A percentile compares a stretch with the other conserved stretches of the same genome.
These are phyloP conservation scores for Halenospora varia DNA, from an alignment of 495 filamentous ascomycete species.

Conservation along the genomic window DNA sequence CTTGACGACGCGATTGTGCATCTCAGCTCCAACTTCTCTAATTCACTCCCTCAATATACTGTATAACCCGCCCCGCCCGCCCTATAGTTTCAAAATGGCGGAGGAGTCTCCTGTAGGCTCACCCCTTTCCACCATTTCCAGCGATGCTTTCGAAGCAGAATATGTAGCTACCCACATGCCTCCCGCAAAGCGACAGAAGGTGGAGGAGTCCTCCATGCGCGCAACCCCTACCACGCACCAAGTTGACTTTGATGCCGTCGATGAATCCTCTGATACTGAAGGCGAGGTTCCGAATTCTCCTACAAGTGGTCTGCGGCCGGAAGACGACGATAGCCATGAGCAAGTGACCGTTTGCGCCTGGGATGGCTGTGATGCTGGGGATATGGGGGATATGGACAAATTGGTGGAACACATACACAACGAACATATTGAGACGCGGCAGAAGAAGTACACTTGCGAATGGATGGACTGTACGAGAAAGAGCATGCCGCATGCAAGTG, in stretches of 20 bases:
- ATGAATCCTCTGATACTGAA: conserved; percentile 83
- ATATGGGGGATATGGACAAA: conserved; percentile 88
- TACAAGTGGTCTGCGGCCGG: conserved; percentile 47
- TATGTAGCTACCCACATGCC: conserved; percentile 37
- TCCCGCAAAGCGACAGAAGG: conserved; percentile 47
- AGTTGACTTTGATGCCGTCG: conserved; percentile 22
- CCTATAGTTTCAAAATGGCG: conserved; percentile 3
- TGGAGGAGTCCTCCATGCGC: conserved; percentile 37
- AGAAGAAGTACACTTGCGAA: conserved; percentile 89
- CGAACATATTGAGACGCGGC: conserved; percentile 71
- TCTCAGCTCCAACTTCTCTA: not conserved
- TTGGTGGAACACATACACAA: conserved; percentile 91
- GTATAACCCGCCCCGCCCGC: too few species aligned
- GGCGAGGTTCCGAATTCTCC: conserved; percentile 77
- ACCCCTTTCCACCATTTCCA: conserved; percentile 27
- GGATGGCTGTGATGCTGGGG: conserved; percentile 78
- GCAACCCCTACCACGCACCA: conserved; percentile 37
- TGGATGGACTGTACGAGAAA: conserved; percentile 88
- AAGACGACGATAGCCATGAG: conserved; percentile 79
- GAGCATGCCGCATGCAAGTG: conserved; percentile 86
- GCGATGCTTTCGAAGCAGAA: conserved; percentile 45
- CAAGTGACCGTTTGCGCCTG: conserved; percentile 88
- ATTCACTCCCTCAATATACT: not conserved
- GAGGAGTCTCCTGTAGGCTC: conserved; percentile 20
- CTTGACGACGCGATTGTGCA: not conserved